Evolutionary conservation across 1,284 basidiomycete species (phyloP).

Genomic region (Rhizopogon parksii): DNA sequence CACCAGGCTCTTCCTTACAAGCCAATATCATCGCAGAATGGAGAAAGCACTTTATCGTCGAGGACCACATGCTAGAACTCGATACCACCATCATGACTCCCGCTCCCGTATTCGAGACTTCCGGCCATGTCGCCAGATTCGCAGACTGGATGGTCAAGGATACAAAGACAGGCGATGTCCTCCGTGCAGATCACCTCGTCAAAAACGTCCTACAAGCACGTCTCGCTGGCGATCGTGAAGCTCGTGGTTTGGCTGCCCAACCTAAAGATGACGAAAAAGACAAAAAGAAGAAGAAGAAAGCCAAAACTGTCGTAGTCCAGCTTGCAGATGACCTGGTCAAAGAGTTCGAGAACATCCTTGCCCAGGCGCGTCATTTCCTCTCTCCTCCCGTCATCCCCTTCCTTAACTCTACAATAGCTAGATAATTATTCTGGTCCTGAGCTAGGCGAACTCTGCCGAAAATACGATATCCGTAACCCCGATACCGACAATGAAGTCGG

Average conservation of each 20-base stretch:
- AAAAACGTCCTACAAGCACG: constrained; percentile 89
- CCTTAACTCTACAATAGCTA: constrained; percentile 46
- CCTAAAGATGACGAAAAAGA: constrained; percentile 54
- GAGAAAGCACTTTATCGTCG: constrained; percentile 97
- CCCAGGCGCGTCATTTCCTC: constrained; percentile 55
- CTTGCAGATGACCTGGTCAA: constrained; percentile 71
- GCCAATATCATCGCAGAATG: constrained; percentile 97
- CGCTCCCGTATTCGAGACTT: constrained; percentile 92
- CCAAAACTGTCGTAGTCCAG: constrained; percentile 72
- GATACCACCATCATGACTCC: constrained; percentile 99
- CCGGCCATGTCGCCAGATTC: constrained; percentile 97
- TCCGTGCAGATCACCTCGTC: constrained; percentile 96
- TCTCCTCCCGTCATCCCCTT: constrained; percentile 1
- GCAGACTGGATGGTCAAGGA: constrained; percentile 99
- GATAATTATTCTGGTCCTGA: constrained; percentile 93
- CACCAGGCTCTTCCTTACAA: constrained; percentile 91
- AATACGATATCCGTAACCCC: constrained; percentile 83
- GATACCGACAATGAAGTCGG: constrained; percentile 89
- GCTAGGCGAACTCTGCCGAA: constrained; percentile 82
- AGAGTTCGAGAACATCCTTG: constrained; percentile 80
- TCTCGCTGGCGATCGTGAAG: constrained; percentile 87
- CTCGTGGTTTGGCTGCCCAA: constrained; percentile 64
- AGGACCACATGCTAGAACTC: constrained; percentile 98
- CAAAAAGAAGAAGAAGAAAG: constrained; percentile 74
- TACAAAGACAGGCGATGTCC: constrained; percentile 87